phyloP scores from a whole-genome alignment of 176 grass and related monocot genomes.

The Luzula sylvatica region DNA sequence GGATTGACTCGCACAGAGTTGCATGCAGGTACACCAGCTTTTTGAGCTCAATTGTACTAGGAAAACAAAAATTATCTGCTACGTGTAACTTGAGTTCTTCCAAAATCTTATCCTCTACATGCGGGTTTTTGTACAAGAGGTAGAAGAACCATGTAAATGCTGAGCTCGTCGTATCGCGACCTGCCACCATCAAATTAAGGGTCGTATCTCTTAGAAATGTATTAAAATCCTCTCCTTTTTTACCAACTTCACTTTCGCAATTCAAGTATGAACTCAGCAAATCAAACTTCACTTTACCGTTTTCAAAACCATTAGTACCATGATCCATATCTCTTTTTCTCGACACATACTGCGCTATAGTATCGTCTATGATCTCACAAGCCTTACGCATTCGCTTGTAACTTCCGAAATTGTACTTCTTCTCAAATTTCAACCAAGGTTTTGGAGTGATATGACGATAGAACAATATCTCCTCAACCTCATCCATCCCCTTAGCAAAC shows the following conservation, averaged over 20 bases:
- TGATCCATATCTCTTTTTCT: constrained; percentile 5
- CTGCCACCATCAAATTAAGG: constrained; percentile 51
- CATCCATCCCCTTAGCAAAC: constrained; percentile 50
- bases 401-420: constrained; percentile 20
- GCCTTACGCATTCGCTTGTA: constrained; percentile 38
- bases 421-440: constrained; percentile 46
- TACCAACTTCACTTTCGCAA: constrained; percentile 26
- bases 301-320: neutral
- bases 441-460: constrained; percentile 39
- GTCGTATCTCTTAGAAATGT: constrained; percentile 49
- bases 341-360: constrained; percentile 31
- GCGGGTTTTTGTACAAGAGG: constrained; percentile 39
- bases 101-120: constrained; percentile 36
- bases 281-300: neutral
- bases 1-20: constrained; percentile 11
- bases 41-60: constrained; percentile 19
- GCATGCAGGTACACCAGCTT: constrained; percentile 50
- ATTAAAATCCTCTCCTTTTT: constrained; percentile 21
- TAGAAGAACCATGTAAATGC: constrained; percentile 62
- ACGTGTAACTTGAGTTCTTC: constrained; percentile 20
- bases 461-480: constrained; percentile 42
- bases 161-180: constrained; percentile 45
- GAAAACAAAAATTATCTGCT: neutral
- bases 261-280: constrained; percentile 35
- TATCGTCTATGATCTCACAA: constrained; percentile 25